These are phyloP conservation scores for Xylariaceae sp. DNA, from an alignment of 2,329 filamentous ascomycete species.

Conservation along the genomic window DNA sequence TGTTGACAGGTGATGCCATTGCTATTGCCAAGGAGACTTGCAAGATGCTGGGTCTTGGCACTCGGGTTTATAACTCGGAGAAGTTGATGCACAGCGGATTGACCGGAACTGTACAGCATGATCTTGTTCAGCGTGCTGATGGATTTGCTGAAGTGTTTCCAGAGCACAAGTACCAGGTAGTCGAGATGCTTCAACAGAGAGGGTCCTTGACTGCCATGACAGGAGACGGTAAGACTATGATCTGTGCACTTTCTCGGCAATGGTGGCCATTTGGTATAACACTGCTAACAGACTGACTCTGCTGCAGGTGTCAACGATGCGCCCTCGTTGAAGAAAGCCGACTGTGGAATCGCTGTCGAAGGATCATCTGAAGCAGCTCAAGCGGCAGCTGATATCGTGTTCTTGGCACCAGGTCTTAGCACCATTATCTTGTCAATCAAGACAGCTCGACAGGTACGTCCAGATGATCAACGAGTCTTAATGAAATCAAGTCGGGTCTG, in stretches of 20 bases:
- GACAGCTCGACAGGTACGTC: constrained; percentile 52
- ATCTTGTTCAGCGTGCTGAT: constrained; percentile 69
- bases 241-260: neutral
- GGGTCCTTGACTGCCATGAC: constrained; percentile 71
- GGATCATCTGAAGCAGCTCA: constrained; percentile 67
- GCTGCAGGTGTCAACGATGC: constrained; percentile 62
- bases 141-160: constrained; percentile 71
- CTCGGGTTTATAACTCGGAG: constrained; percentile 77
- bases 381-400: constrained; percentile 68
- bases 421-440: constrained; percentile 70
- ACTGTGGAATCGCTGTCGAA: constrained; percentile 70
- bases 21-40: constrained; percentile 77
- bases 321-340: constrained; percentile 67
- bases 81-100: constrained; percentile 73
- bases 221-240: constrained; percentile 49
- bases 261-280: neutral
- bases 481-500: neutral
- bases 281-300: constrained; percentile 5
- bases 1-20: constrained; percentile 76
- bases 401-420: constrained; percentile 65
- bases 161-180: constrained; percentile 71
- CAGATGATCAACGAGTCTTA: too few relatives aligned
- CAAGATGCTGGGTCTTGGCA: constrained; percentile 74
- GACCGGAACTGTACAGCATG: constrained; percentile 66
- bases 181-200: constrained; percentile 70